Evolutionary conservation across 495 filamentous ascomycete species (phyloP).

Genomic region (Entonaema liquescens): DNA sequence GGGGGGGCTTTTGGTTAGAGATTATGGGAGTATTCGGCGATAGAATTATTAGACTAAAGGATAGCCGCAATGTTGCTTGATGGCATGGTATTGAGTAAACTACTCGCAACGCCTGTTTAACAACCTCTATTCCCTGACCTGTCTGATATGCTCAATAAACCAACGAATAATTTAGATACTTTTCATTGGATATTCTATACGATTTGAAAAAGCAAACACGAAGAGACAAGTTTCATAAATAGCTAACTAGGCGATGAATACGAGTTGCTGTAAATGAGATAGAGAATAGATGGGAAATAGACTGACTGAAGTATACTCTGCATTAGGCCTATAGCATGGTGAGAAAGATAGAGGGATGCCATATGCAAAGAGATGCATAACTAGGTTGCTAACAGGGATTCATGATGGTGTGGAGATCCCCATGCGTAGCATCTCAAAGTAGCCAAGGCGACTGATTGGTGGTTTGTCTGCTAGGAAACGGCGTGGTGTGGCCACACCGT

Average conservation of each 20-base stretch:
- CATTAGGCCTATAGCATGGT: constrained; percentile 14
- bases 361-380: constrained; percentile 8
- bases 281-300: background rate
- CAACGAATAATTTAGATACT: background rate
- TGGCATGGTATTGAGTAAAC: background rate
- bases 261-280: constrained; percentile 8
- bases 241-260: constrained; percentile 7
- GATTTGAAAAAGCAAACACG: constrained; percentile 1
- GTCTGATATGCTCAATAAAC: background rate
- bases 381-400: constrained; percentile 15
- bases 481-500: constrained; percentile 40
- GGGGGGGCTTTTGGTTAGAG: constrained; percentile 12
- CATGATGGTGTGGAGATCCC: constrained; percentile 30
- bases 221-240: background rate
- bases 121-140: background rate
- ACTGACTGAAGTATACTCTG: constrained; percentile 6
- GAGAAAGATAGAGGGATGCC: constrained; percentile 14
- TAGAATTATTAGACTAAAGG: constrained; percentile 2
- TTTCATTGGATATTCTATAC: background rate
- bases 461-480: constrained; percentile 25
- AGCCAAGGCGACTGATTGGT: constrained; percentile 24
- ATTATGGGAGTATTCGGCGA: background rate
- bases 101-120: background rate
- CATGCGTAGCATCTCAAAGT: constrained; percentile 18
- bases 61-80: background rate